Evolutionary conservation across 2,329 filamentous ascomycete genomes (phyloP), one percentile per base, ranked within the genome.

Genomic region (Fusarium robinianum): DNA sequence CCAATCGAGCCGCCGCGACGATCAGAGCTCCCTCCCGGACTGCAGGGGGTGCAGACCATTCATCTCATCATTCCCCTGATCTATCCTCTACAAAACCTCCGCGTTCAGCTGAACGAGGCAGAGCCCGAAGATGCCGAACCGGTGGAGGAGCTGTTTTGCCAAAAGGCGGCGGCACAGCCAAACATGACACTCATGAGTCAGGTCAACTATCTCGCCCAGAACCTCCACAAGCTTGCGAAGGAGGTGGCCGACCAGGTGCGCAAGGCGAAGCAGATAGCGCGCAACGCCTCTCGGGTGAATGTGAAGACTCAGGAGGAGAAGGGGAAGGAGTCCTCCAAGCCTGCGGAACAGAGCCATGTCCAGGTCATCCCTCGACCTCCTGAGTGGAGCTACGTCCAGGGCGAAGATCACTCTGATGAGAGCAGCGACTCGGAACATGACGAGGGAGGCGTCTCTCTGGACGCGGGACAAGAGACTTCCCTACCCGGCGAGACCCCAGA

Each of bases 361-460:
- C 79, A 85, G 47, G 71, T 87, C 46, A 88, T 94, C 39, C 80
- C 86, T 8, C 76, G 88, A 6, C 89, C 89, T 8, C 86, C 87
- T 0, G 89, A 95, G 66, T 95, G 89, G 89, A 67, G 67, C 18
- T 62, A 71, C 4, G 71, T 68, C 8, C 66, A 68, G 14, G 72
- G 72, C 9, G 69, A 69, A 9, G 75, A 77, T 27, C 73, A 75
- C 14, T 74, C 73, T 4, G 74, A 76, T 10, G 74, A 77, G 32
- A 75, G 69, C 5, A 72, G 73, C 18, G 70, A 72, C 16, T 67
- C 70, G 7, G 70, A 71, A 8, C 68, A 70, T n/a, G 67, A 65
- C n/a, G 55, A 69, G 8, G 76, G 72, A 5, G 78, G 73, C 19
- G 76, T 63, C 3, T 55, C 63, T 16, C 52, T 75, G 6, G 61